Conservation (phyloP, 352 stramenopile species). For the Pythium chondricola region DNA sequence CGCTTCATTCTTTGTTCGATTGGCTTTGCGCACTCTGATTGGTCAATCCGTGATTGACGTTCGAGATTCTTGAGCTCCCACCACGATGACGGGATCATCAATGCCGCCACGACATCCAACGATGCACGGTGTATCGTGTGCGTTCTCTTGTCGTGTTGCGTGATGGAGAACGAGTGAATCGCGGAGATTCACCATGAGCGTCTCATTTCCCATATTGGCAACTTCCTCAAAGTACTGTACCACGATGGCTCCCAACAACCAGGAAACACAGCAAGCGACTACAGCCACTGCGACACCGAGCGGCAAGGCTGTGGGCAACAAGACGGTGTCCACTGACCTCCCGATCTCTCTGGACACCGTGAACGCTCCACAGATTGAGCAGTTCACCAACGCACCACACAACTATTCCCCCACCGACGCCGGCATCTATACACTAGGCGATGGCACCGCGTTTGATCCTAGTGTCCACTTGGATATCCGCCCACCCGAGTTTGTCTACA, state of each 20-base stretch:
- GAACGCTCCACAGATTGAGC: conserved; percentile 1
- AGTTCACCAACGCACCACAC: conserved; percentile 16
- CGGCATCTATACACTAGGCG: conserved; percentile 8
- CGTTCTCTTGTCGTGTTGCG: too few species aligned
- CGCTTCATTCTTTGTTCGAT: neutral
- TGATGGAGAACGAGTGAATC: too few species aligned
- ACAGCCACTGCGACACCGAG: too few species aligned
- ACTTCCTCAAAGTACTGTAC: too few species aligned
- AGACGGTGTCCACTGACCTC: neutral
- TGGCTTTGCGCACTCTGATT: conserved; percentile 7
- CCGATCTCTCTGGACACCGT: conserved; percentile 7
- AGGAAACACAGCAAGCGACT: too few species aligned
- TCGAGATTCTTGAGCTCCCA: conserved; percentile 4
- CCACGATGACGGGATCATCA: neutral
- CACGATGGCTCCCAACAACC: too few species aligned
- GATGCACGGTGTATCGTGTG: too few species aligned
- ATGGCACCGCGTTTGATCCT: conserved; percentile 6
- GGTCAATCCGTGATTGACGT: neutral
- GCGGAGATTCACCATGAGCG: too few species aligned
- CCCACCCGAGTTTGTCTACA: conserved; percentile 15
- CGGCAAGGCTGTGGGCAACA: neutral
- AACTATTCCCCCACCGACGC: conserved; percentile 10
- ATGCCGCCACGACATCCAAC: neutral
- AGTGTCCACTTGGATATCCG: conserved; percentile 11
- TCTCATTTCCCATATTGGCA: too few species aligned